Percentiles rank a stretch among this genome's conserved stretches.
Conservation (phyloP, 2,329 filamentous ascomycete species). For the Penicillium brasilianum region DNA sequence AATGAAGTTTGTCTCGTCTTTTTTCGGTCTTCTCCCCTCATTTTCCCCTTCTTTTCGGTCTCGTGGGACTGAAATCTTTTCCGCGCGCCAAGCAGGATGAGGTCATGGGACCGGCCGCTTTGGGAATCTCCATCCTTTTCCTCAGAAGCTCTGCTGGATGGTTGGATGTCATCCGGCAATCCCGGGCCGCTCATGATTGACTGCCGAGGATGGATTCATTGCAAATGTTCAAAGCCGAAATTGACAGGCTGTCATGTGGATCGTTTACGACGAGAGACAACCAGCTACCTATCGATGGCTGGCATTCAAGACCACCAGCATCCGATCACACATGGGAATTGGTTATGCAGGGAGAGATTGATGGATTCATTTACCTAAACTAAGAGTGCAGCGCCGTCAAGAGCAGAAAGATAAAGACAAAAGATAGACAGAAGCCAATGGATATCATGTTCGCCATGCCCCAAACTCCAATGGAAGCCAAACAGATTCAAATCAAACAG, state of each 20-base stretch:
- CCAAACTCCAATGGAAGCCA: slow-evolving; percentile 25
- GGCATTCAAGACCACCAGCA: not conserved
- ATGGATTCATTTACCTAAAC: not conserved
- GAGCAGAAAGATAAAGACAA: not conserved
- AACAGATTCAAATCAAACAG: slow-evolving; percentile 2
- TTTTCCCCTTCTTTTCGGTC: not conserved
- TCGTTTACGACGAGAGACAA: not conserved
- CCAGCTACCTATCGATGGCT: not conserved
- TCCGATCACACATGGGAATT: not conserved
- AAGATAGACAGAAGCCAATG: slow-evolving; percentile 22
- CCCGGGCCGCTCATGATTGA: not conserved
- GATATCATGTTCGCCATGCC: slow-evolving; percentile 36
- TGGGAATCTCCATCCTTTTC: not conserved
- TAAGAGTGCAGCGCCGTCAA: not conserved
- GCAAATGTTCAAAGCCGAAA: too few relatives aligned
- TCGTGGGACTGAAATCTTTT: slow-evolving; percentile 20
- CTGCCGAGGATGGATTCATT: too few relatives aligned
- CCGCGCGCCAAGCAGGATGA: slow-evolving; percentile 21
- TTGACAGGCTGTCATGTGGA: too few relatives aligned
- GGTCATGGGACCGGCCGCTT: slow-evolving; percentile 18
- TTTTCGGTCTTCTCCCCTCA: not conserved
- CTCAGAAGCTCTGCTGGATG: too few relatives aligned
- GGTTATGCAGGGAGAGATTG: not conserved
- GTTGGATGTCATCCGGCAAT: too few relatives aligned
- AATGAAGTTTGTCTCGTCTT: not conserved